Evolutionary conservation across 1,284 basidiomycete species (phyloP).

Genomic region (Anthracocystis setariae): DNA sequence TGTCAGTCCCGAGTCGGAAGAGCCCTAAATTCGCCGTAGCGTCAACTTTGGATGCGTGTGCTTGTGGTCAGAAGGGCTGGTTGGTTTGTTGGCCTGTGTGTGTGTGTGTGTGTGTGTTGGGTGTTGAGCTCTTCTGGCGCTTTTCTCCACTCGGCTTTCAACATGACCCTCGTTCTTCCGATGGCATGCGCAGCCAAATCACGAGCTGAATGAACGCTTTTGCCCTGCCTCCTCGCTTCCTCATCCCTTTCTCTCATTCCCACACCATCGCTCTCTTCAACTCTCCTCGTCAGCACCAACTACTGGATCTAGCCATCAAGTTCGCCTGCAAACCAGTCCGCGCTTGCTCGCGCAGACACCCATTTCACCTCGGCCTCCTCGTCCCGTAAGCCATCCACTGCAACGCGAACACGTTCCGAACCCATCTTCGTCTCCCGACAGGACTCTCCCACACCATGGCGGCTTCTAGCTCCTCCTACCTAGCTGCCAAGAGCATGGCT

Average conservation of each 20-base stretch:
- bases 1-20: no score
- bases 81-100: not conserved
- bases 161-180: slow-evolving; percentile 25
- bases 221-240: not conserved
- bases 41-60: no score
- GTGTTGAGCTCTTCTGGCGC: not conserved
- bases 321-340: no score
- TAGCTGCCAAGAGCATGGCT: slow-evolving; percentile 38
- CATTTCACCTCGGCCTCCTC: no score
- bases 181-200: slow-evolving; percentile 19
- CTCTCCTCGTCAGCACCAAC: no score
- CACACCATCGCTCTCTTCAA: no score
- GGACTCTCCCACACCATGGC: slow-evolving; percentile 12
- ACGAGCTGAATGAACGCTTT: slow-evolving; percentile 25
- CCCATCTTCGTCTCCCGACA: not conserved
- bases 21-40: no score
- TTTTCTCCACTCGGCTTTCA: slow-evolving; percentile 18
- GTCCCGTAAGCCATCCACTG: not conserved
- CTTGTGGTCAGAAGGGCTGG: no score
- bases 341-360: no score
- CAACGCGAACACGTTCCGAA: not conserved
- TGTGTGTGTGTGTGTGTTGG: not conserved
- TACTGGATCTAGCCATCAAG: no score
- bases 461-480: slow-evolving; percentile 30
- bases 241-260: no score